Conservation (phyloP, 2,329 filamentous ascomycete genomes). For the Arachnomyces sp. region DNA sequence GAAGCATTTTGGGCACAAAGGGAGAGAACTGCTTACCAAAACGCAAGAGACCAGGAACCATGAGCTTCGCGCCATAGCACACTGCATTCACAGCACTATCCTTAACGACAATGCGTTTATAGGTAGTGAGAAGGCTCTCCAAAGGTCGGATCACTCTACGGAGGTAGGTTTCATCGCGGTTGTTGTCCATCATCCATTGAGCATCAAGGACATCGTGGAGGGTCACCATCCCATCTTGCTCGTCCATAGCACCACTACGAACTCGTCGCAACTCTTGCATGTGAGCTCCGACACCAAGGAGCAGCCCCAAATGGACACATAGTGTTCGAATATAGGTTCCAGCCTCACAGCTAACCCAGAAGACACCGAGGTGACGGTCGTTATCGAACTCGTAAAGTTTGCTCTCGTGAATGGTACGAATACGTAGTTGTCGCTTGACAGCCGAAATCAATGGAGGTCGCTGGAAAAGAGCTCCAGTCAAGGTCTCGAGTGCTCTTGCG, state of each 20-base stretch:
- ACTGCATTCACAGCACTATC: constrained; percentile 94
- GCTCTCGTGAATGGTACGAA: constrained; percentile 95
- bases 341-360: constrained; percentile 98
- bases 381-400: constrained; percentile 98
- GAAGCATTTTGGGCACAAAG: neutral
- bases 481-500: constrained; percentile 83
- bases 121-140: constrained; percentile 82
- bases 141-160: constrained; percentile 85
- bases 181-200: constrained; percentile 94
- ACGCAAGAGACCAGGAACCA: constrained; percentile 91
- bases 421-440: constrained; percentile 97
- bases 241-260: constrained; percentile 88
- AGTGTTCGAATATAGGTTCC: constrained; percentile 98
- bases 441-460: constrained; percentile 94
- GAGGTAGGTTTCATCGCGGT: constrained; percentile 86
- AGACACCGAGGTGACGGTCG: constrained; percentile 91
- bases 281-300: constrained; percentile 80
- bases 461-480: constrained; percentile 95
- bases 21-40: constrained; percentile 56
- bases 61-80: constrained; percentile 97
- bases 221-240: constrained; percentile 81
- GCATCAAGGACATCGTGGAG: constrained; percentile 93
- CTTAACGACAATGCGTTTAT: constrained; percentile 98
- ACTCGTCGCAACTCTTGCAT: constrained; percentile 98
- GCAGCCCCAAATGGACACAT: constrained; percentile 80